These are phyloP conservation scores for Kodamaea fungicola DNA, from an alignment of 1,139 yeast genomes.

Conservation along the genomic window DNA sequence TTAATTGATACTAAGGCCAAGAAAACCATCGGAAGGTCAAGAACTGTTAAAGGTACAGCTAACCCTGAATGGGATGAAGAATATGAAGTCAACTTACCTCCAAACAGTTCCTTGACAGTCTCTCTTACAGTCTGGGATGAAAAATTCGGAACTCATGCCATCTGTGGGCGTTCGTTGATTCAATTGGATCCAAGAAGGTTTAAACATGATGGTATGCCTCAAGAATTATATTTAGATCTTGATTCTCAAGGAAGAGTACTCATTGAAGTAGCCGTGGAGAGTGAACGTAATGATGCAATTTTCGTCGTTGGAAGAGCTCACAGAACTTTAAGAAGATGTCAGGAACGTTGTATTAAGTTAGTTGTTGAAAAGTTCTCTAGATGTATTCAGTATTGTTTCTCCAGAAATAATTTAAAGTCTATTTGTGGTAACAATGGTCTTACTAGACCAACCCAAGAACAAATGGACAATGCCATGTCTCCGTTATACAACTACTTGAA, in stretches of 20 bases:
- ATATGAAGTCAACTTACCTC: constrained; percentile 56
- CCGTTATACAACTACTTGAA: constrained; percentile 77
- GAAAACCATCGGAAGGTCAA: constrained; percentile 66
- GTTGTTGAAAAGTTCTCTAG: constrained; percentile 61
- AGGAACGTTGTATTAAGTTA: constrained; percentile 60
- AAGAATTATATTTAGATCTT: constrained; percentile 57
- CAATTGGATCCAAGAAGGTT: constrained; percentile 64
- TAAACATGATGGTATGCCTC: constrained; percentile 66
- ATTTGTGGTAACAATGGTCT: constrained; percentile 52
- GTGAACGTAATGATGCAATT: constrained; percentile 72
- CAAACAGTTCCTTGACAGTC: constrained; percentile 41
- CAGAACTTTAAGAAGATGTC: constrained; percentile 58
- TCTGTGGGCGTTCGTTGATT: constrained; percentile 67
- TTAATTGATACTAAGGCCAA: constrained; percentile 59
- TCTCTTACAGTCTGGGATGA: constrained; percentile 77
- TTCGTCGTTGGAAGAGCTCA: constrained; percentile 78
- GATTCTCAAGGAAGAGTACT: constrained; percentile 66
- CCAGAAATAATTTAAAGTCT: constrained; percentile 44
- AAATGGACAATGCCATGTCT: constrained; percentile 63
- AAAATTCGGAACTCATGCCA: constrained; percentile 53
- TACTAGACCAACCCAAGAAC: constrained; percentile 46
- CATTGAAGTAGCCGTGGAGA: constrained; percentile 70
- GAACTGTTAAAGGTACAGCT: constrained; percentile 55
- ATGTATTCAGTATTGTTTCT: constrained; percentile 40
- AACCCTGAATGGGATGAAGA: constrained; percentile 91